Base-by-base conservation (phyloP, 2,329 filamentous ascomycete species). In the Clarireedia paspali region DNA sequence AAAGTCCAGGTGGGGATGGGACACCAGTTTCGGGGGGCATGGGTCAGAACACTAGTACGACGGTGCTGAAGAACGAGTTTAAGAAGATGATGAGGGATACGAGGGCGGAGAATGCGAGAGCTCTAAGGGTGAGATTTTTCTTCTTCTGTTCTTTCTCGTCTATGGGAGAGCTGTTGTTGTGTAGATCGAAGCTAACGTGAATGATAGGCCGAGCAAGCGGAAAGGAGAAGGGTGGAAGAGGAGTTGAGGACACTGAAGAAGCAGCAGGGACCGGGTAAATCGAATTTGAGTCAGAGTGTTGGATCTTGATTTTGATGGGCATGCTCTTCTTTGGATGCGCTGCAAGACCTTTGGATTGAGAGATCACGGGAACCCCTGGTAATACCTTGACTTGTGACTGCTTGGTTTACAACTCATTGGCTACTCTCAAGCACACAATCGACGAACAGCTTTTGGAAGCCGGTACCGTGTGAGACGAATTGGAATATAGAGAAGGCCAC, bases 51-150 rank as follows among this genome's bases (percentile, higher is more conserved):
- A 88, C 83, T 10, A 87, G 83, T 63, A 85, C 83, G 24, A 81
- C 81, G 71, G 83, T 88, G 42, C 67, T 89, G 66, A 83, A 84
- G 70, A 84, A 84, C 60, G 86, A 89, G 68, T 89, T 89, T 68
- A 88, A 87, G 75, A 88, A 86, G 74, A 89, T 89, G 85, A 88
- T 89, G 85, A 78, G 84, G 60, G 85, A 89, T 66, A 83, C 83
- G 48, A 80, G 85, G 59, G 75, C 77, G 1, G 86, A 89, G 69
- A 84, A 80, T 59, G 73, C 83, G 64, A 85, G 79, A 71, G 74
- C 78, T 58, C 67, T 89, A 56, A 82, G 81, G 74, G 85, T 88
- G 70, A 73, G 81, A 74, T 59, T 55, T 34, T 44, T 20, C 52
- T 30, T 27, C 39, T 14, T 53, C 20, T 24, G 26, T 17, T 10